Evolutionary conservation across 495 filamentous ascomycete genomes (phyloP), one percentile per base, ranked within the genome.

Genomic region (Eremomyces bilateralis): DNA sequence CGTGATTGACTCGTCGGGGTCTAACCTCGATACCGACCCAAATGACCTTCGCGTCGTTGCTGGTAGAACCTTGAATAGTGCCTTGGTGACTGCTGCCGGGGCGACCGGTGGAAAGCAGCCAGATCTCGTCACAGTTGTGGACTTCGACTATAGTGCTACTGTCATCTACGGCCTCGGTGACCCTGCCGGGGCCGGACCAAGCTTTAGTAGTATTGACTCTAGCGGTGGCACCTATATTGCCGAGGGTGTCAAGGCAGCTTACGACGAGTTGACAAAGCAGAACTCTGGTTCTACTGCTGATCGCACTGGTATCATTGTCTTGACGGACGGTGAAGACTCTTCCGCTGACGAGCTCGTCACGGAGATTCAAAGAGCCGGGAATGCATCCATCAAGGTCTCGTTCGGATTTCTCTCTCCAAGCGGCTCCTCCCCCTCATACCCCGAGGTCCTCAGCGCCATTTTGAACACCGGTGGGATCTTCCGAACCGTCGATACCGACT

Each of bases 281-380:
- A 28, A 27, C 2, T 18, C 38, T 6, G 44, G 45, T 4, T 27
- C 21, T 12, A 47, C 50, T 2, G 35, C 35, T 10, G 42, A 46
- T 20, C 34, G 46, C 13, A 42, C 33, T 36, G 46, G 48, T 33
- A 52, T 56, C 38, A 42, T 56, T 2, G 52, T 56, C 6, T 49
- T 52, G 32, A 56, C 52, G 6, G 52, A 56, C 31, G 52, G 52
- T 10, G n/a, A 34, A 34, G 47, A 29, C 35, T 17, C 12, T 34
- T 37, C 21, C 29, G n/a, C 25, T 11, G 18, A 25, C 11, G 16
- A 11, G 4, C 42, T 49, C 11, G 42, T 53, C 13, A 34, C 41
- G 5, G 33, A 40, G 39, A 39, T 62, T 24, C 50, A 60, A 38
- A 53, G 50, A 28, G 40, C 38, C 10, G 24, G 25, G 0, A 39